phyloP scores from a whole-genome alignment of 306 rosid species.

The Cicer cuneatum region DNA sequence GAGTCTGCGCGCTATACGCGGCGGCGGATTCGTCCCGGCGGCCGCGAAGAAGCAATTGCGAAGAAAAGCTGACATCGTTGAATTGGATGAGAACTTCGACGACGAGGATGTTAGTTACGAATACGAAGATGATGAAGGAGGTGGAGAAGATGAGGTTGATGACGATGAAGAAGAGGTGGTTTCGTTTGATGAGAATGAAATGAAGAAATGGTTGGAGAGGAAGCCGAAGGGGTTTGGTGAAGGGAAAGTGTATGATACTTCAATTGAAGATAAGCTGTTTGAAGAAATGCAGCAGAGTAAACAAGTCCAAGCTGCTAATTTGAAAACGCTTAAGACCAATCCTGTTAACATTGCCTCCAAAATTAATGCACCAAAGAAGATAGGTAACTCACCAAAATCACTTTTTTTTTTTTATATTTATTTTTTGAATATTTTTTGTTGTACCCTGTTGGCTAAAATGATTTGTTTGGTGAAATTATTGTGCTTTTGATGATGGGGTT shows the following conservation, averaged over 20 bases:
- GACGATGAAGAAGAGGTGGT: constrained; percentile 56
- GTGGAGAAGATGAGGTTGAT: constrained; percentile 35
- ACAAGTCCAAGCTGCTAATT: constrained; percentile 60
- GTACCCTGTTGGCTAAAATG: background rate
- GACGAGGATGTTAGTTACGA: constrained; percentile 40
- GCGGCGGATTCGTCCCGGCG: constrained; percentile 24
- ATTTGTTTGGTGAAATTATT: constrained; percentile 30
- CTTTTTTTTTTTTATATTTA: background rate
- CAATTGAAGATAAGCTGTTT: constrained; percentile 81
- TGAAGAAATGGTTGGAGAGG: constrained; percentile 66
- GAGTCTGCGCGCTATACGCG: constrained; percentile 24
- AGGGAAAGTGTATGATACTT: constrained; percentile 78
- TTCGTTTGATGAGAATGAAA: constrained; percentile 59
- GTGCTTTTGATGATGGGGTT: background rate
- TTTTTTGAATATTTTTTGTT: background rate
- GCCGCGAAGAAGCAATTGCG: constrained; percentile 42
- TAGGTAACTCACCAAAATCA: constrained; percentile 48
- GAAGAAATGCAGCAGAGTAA: constrained; percentile 68
- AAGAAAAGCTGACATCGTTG: constrained; percentile 29
- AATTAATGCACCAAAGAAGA: constrained; percentile 39
- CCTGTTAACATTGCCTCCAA: constrained; percentile 39
- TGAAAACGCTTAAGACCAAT: constrained; percentile 58
- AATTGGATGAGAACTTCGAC: constrained; percentile 49
- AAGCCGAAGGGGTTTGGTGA: constrained; percentile 82
- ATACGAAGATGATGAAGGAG: background rate